Conservation (phyloP, 257 asterid species). For the Rauvolfia tetraphylla region DNA sequence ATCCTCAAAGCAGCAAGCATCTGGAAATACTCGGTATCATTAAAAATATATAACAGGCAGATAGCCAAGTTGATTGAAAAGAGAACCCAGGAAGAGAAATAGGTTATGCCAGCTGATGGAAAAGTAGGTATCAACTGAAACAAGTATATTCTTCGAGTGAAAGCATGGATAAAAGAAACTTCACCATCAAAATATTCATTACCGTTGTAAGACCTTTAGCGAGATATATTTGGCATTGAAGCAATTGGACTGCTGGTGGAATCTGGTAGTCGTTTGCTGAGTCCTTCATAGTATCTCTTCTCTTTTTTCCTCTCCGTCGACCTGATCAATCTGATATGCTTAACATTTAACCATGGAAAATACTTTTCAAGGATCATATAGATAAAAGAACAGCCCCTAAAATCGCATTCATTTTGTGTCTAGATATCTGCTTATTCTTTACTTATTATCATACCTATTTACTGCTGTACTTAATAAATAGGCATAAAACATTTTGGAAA, state of each 20-base stretch:
- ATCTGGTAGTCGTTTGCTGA: slow-evolving; percentile 58
- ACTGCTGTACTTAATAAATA: background rate
- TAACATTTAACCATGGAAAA: background rate
- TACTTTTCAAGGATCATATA: background rate
- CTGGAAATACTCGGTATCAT: slow-evolving; percentile 34
- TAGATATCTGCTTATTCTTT: background rate
- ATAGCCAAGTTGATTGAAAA: background rate
- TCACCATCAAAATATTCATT: slow-evolving; percentile 12
- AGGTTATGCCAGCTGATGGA: background rate
- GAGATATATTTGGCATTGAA: slow-evolving; percentile 74
- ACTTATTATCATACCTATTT: background rate
- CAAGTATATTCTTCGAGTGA: slow-evolving; percentile 7
- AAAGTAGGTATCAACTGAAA: background rate
- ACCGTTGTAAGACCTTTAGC: slow-evolving; percentile 97
- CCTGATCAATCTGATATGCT: slow-evolving; percentile 42
- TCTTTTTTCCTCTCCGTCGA: slow-evolving; percentile 70
- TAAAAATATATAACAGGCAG: slow-evolving; percentile 12
- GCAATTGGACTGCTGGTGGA: slow-evolving; percentile 63
- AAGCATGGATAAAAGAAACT: slow-evolving; percentile 6
- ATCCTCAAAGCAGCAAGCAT: slow-evolving; percentile 95
- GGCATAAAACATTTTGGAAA: background rate
- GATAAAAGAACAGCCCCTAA: background rate
- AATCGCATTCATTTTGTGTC: background rate
- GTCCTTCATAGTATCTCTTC: slow-evolving; percentile 60
- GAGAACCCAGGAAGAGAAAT: background rate